Evolutionary conservation across 495 filamentous ascomycete species (phyloP).

Genomic region (Daldinia caldariorum): DNA sequence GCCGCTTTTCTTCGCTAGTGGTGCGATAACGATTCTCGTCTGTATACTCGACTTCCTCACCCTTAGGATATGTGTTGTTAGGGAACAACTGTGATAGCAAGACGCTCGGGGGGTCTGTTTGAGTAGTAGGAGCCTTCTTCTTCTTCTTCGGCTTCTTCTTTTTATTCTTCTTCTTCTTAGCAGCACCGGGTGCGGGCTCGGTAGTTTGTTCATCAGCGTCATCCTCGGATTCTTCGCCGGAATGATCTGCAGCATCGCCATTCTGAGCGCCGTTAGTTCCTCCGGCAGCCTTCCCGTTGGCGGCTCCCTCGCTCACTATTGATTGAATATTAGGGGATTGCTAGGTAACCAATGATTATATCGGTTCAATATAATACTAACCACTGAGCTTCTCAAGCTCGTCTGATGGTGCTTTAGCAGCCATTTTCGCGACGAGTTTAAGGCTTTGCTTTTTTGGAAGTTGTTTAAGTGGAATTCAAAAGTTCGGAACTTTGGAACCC

Average conservation of each 20-base stretch:
- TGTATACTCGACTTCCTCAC: conserved; percentile 79
- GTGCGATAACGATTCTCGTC: conserved; percentile 84
- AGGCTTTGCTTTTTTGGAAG: conserved; percentile 5
- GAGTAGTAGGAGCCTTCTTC: conserved; percentile 74
- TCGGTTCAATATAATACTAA: conserved; percentile 37
- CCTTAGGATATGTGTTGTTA: conserved; percentile 76
- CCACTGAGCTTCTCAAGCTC: conserved; percentile 57
- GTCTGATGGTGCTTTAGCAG: conserved; percentile 54
- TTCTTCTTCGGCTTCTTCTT: conserved; percentile 90
- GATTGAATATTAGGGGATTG: conserved; percentile 22
- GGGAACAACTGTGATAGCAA: conserved; percentile 80
- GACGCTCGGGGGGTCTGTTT: conserved; percentile 81
- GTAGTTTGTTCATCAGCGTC: conserved; percentile 57
- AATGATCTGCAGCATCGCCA: conserved; percentile 67
- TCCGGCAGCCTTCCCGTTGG: conserved; percentile 59
- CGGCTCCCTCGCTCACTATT: conserved; percentile 56
- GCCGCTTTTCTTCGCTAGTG: conserved; percentile 87
- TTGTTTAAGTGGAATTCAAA: conserved; percentile 8
- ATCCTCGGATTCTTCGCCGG: conserved; percentile 75
- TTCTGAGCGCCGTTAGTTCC: conserved; percentile 51
- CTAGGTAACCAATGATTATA: not conserved
- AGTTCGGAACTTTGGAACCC: conserved; percentile 25
- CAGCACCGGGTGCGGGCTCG: conserved; percentile 53
- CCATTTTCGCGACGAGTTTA: conserved; percentile 46
- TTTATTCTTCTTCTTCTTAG: conserved; percentile 70